Conservation (phyloP, 306 rosid genomes). For the Vachellia pachyceras region DNA sequence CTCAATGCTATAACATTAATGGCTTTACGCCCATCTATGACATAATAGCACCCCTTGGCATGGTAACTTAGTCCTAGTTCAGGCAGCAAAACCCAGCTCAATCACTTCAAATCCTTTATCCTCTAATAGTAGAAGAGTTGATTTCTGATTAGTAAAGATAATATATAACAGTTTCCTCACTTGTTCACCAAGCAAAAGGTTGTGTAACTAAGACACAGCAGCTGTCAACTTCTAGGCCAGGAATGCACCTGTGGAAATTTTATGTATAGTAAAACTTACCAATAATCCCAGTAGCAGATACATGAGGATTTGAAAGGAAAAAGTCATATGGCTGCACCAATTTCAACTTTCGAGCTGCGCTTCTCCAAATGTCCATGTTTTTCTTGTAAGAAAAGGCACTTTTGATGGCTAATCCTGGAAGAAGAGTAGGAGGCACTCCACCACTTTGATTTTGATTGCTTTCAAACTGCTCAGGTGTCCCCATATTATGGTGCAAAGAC, state of each 20-base stretch:
- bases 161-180: constrained; percentile 25
- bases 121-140: constrained; percentile 1
- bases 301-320: constrained; percentile 75
- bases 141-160: constrained; percentile 3
- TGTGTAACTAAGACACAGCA: neutral
- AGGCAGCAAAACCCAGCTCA: neutral
- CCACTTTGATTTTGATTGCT: constrained; percentile 40
- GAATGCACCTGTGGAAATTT: constrained; percentile 15
- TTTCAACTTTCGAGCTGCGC: constrained; percentile 65
- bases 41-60: neutral
- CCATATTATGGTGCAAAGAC: constrained; percentile 64
- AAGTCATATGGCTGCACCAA: constrained; percentile 77
- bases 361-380: constrained; percentile 73
- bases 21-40: neutral
- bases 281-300: constrained; percentile 74
- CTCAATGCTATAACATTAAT: neutral
- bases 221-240: constrained; percentile 3
- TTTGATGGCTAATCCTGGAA: constrained; percentile 80
- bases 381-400: constrained; percentile 70
- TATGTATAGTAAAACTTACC: constrained; percentile 53
- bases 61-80: neutral
- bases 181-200: constrained; percentile 22
- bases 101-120: constrained; percentile 14
- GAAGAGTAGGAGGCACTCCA: constrained; percentile 58
- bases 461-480: constrained; percentile 61